These are phyloP conservation scores for Theobroma cacao DNA, from an alignment of 345 rosid genomes.

Conservation along the genomic window DNA sequence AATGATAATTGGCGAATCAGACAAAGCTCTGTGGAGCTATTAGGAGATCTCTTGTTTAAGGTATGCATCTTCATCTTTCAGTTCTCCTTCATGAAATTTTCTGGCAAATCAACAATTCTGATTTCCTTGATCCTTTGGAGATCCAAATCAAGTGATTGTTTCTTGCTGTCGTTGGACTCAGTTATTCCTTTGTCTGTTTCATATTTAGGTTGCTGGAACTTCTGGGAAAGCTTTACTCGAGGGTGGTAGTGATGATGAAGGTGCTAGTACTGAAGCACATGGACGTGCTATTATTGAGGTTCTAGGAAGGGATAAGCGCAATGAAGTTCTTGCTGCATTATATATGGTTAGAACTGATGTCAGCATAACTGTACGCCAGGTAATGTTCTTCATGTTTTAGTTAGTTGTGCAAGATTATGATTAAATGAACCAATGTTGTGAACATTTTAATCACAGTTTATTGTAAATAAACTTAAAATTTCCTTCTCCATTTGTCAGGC, in stretches of 20 bases:
- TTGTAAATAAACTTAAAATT: not conserved
- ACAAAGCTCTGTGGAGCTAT: conserved; percentile 96
- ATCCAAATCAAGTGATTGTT: not conserved
- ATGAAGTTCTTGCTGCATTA: conserved; percentile 93
- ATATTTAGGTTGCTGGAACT: conserved; percentile 92
- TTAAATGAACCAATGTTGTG: conserved; percentile 4
- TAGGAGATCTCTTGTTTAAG: conserved; percentile 97
- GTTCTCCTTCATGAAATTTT: not conserved
- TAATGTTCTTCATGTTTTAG: conserved; percentile 31
- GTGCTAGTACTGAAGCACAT: conserved; percentile 98
- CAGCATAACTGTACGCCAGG: conserved; percentile 96
- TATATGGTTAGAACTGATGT: conserved; percentile 99
- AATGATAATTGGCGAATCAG: conserved; percentile 98
- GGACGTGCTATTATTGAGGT: conserved; percentile 99
- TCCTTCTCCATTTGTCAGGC: conserved; percentile 47
- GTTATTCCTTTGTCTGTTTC: conserved; percentile 6
- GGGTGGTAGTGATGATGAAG: conserved; percentile 99
- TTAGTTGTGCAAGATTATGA: conserved; percentile 1
- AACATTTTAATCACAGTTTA: not conserved
- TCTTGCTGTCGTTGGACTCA: not conserved
- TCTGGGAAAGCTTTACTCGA: conserved; percentile 97
- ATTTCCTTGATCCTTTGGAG: not conserved
- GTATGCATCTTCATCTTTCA: conserved; percentile 27
- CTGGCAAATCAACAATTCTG: not conserved
- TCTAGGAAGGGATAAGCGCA: conserved; percentile 92